Percentiles rank a stretch among this genome's conserved stretches.
Conservation (phyloP, 1,139 yeast species). For the Taphrina wiesneri region DNA sequence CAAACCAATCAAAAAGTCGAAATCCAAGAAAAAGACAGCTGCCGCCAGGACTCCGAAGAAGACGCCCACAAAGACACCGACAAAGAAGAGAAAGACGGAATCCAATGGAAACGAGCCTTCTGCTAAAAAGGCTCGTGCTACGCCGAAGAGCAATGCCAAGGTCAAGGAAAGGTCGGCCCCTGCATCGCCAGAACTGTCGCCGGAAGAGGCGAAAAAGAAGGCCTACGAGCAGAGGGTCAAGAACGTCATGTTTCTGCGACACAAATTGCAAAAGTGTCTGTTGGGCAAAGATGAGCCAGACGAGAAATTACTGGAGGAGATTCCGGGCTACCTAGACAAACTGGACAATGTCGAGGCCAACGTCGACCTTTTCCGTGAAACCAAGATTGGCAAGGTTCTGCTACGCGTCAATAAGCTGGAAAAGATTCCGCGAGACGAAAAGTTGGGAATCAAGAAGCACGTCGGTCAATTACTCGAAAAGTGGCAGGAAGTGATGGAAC, state of each 20-base stretch:
- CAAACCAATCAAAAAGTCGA: slow-evolving; percentile 27
- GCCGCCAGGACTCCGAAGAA: slow-evolving; percentile 23
- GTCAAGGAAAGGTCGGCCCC: slow-evolving; percentile 18
- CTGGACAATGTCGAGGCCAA: slow-evolving; percentile 13
- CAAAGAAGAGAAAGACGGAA: slow-evolving; percentile 25
- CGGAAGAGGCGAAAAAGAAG: slow-evolving; percentile 19
- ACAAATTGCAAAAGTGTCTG: slow-evolving; percentile 34
- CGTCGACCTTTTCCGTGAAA: slow-evolving; percentile 28
- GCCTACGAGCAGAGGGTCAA: slow-evolving; percentile 24
- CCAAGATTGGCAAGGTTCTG: slow-evolving; percentile 36
- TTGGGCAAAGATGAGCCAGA: slow-evolving; percentile 32
- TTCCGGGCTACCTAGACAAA: slow-evolving; percentile 26
- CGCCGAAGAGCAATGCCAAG: slow-evolving; percentile 16
- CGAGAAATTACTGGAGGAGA: slow-evolving; percentile 22
- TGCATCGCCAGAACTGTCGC: slow-evolving; percentile 22
- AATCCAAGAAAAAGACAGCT: slow-evolving; percentile 17
- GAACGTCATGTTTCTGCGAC: slow-evolving; percentile 32
- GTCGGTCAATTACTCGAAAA: slow-evolving; percentile 20
- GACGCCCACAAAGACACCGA: slow-evolving; percentile 21
- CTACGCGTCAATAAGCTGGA: slow-evolving; percentile 29
- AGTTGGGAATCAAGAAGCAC: slow-evolving; percentile 30
- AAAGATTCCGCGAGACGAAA: slow-evolving; percentile 31
- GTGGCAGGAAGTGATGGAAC: slow-evolving; percentile 27
- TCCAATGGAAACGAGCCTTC: slow-evolving; percentile 9
- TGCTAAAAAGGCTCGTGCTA: slow-evolving; percentile 7